phyloP scores from a whole-genome alignment of 805 yeast species.

The Kuraishia ogatae region DNA sequence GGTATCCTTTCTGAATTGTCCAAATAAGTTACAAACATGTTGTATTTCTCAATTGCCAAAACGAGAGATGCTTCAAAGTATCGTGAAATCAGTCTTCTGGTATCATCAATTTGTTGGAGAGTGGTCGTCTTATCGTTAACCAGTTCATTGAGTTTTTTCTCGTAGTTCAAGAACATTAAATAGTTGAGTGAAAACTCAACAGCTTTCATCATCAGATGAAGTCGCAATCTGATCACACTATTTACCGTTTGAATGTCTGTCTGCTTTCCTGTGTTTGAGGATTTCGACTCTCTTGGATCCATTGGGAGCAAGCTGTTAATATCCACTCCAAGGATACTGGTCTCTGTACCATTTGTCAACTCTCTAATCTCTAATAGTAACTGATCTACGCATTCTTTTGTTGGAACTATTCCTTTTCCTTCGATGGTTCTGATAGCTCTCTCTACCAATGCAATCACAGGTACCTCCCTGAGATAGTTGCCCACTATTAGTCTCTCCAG shows the following conservation, averaged over 20 bases:
- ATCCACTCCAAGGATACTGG: slow-evolving; percentile 11
- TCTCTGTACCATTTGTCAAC: not conserved
- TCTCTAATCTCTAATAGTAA: not conserved
- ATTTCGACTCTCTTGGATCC: not conserved
- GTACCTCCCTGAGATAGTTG: slow-evolving; percentile 36
- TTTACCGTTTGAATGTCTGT: not conserved
- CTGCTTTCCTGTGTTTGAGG: not conserved
- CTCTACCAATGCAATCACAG: slow-evolving; percentile 33
- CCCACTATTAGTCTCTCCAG: slow-evolving; percentile 38
- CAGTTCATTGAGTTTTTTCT: slow-evolving; percentile 20
- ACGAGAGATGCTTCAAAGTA: slow-evolving; percentile 26
- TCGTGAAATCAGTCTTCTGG: slow-evolving; percentile 20
- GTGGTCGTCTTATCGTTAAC: slow-evolving; percentile 3
- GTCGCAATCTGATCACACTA: not conserved
- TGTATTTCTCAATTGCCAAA: slow-evolving; percentile 27
- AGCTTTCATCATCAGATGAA: slow-evolving; percentile 29
- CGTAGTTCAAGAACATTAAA: slow-evolving; percentile 29
- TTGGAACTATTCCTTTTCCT: not conserved
- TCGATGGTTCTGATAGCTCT: slow-evolving; percentile 22
- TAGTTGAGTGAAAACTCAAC: slow-evolving; percentile 42
- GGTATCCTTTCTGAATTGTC: slow-evolving; percentile 19
- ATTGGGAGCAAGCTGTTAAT: not conserved
- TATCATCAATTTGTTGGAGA: slow-evolving; percentile 19
- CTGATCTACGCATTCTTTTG: not conserved
- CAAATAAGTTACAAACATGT: slow-evolving; percentile 21